phyloP scores from a whole-genome alignment of 352 stramenopile species.

The Globisporangium spinosum region DNA sequence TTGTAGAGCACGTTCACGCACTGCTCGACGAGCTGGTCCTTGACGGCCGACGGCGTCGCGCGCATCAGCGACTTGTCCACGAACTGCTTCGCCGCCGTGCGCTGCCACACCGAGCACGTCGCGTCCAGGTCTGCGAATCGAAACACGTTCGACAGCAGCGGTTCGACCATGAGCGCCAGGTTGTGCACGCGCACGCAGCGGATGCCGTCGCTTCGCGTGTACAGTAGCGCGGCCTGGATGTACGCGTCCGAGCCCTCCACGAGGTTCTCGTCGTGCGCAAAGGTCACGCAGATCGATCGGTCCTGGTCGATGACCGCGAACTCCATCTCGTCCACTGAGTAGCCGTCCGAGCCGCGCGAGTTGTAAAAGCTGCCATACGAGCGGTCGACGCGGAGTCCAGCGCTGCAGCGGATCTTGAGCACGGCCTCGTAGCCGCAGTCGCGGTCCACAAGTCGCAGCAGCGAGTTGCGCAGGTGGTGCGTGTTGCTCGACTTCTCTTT shows the following conservation, averaged over 20 bases:
- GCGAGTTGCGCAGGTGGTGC: slow-evolving; percentile 69
- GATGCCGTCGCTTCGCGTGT: slow-evolving; percentile 80
- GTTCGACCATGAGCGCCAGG: slow-evolving; percentile 71
- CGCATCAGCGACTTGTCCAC: slow-evolving; percentile 81
- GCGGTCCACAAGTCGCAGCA: slow-evolving; percentile 69
- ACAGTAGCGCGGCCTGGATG: slow-evolving; percentile 88
- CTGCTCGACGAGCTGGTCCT: slow-evolving; percentile 80
- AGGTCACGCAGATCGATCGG: slow-evolving; percentile 80
- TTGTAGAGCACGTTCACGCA: slow-evolving; percentile 87
- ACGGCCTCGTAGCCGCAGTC: slow-evolving; percentile 85
- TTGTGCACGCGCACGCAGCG: slow-evolving; percentile 91
- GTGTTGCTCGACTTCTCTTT: slow-evolving; percentile 80
- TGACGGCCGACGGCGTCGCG: slow-evolving; percentile 65
- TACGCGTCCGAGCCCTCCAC: slow-evolving; percentile 70
- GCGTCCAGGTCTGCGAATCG: slow-evolving; percentile 86
- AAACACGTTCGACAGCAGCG: slow-evolving; percentile 85
- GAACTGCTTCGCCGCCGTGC: slow-evolving; percentile 71
- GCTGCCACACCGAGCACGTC: slow-evolving; percentile 84
- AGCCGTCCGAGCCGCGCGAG: slow-evolving; percentile 45
- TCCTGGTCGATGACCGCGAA: slow-evolving; percentile 87
- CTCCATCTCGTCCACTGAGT: slow-evolving; percentile 84
- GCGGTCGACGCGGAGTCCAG: slow-evolving; percentile 80
- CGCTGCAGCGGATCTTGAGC: slow-evolving; percentile 85
- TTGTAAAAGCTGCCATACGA: slow-evolving; percentile 84
- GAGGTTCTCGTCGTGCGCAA: slow-evolving; percentile 86